Conservation (phyloP, 768 basidiomycete species). For the Hortiboletus flavorubellus region DNA sequence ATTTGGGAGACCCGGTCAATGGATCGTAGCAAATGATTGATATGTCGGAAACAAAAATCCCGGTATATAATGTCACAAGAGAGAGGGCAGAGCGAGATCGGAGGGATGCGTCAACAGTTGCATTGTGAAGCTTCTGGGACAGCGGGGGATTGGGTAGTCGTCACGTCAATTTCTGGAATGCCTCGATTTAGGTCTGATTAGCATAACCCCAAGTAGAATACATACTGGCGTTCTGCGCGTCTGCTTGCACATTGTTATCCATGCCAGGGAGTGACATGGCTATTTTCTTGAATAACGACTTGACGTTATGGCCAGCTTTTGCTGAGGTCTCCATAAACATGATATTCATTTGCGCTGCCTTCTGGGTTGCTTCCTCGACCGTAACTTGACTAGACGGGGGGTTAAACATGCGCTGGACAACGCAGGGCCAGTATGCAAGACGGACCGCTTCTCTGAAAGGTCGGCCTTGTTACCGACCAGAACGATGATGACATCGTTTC, state of each 20-base stretch:
- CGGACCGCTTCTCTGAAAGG: slow-evolving; percentile 94
- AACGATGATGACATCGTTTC: slow-evolving; percentile 97
- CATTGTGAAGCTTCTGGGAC: slow-evolving; percentile 88
- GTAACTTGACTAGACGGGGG: slow-evolving; percentile 83
- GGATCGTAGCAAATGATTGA: slow-evolving; percentile 16
- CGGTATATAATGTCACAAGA: slow-evolving; percentile 26
- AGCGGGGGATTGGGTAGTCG: slow-evolving; percentile 59
- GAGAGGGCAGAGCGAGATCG: not conserved
- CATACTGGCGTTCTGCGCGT: slow-evolving; percentile 51
- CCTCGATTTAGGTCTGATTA: slow-evolving; percentile 3
- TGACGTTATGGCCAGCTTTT: slow-evolving; percentile 99
- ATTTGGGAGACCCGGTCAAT: slow-evolving; percentile 5
- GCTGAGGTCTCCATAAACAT: slow-evolving; percentile 99
- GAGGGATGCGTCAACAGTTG: slow-evolving; percentile 53
- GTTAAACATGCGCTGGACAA: slow-evolving; percentile 2
- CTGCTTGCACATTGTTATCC: slow-evolving; percentile 72
- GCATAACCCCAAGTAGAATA: slow-evolving; percentile 1
- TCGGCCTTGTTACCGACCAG: slow-evolving; percentile 99
- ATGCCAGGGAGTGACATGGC: slow-evolving; percentile 97
- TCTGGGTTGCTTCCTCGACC: slow-evolving; percentile 91
- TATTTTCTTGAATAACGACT: slow-evolving; percentile 98
- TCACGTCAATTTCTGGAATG: slow-evolving; percentile 84
- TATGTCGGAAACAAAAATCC: slow-evolving; percentile 25
- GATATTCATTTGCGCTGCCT: slow-evolving; percentile 85
- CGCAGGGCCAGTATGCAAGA: slow-evolving; percentile 7